Percentiles rank a stretch among this genome's conserved stretches.
phyloP scores from a whole-genome alignment of 2,329 filamentous ascomycete species.

The Cytospora leucostoma region DNA sequence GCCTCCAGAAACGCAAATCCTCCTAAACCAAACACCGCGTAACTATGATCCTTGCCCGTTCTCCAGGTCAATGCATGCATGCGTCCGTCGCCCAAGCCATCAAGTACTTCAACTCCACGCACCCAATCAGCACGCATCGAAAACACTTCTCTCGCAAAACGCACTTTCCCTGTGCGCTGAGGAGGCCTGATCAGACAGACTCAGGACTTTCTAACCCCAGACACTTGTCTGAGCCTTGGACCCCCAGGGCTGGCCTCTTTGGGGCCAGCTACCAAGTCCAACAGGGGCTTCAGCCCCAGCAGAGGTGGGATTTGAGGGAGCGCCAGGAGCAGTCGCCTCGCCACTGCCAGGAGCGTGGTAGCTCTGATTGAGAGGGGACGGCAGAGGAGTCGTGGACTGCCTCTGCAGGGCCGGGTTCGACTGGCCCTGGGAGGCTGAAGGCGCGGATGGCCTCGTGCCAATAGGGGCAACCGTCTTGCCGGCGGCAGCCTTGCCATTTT shows the following conservation, averaged over 20 bases:
- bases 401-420: conserved; percentile 68
- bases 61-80: conserved; percentile 26
- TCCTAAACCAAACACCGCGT: conserved; percentile 24
- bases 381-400: conserved; percentile 83
- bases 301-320: conserved; percentile 56
- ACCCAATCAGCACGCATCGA: conserved; percentile 10
- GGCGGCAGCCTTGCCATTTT: conserved; percentile 52
- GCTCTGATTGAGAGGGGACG: conserved; percentile 81
- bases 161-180: not conserved
- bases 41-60: conserved; percentile 23
- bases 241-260: conserved; percentile 79
- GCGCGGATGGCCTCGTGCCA: conserved; percentile 77
- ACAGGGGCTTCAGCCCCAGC: conserved; percentile 48
- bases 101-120: not conserved
- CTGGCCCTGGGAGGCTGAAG: conserved; percentile 44
- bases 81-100: not conserved
- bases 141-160: conserved; percentile 1
- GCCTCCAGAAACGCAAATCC: conserved; percentile 25
- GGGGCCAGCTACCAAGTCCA: conserved; percentile 31
- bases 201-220: conserved; percentile 69
- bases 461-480: conserved; percentile 81
- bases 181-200: not conserved
- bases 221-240: conserved; percentile 71
- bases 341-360: conserved; percentile 57
- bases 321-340: conserved; percentile 54